Base-by-base conservation (phyloP, 73 alveolate genomes). In the Effrenium voratum region DNA sequence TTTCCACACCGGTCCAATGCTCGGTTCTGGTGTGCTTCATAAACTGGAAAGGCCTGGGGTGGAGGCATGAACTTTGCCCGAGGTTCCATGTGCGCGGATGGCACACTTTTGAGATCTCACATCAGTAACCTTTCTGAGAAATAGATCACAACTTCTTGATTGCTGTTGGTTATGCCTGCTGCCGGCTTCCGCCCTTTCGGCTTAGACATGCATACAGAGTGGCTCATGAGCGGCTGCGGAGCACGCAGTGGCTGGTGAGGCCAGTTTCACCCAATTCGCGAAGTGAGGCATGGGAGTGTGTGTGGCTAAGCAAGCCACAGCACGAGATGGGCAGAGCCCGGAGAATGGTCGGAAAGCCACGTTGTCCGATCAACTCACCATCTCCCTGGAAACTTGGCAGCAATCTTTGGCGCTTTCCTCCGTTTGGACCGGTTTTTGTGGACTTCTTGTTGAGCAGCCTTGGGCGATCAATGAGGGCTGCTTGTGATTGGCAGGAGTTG, bases 281-380 rank as follows among this genome's bases (percentile, higher is more conserved):
- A 45, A 63, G 59, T 43, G 28, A 40, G 44, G 66, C 63, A 88
- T 88, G 95, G 95, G 95, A 38, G 95, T 88, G 83, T 88, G 95
- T 50, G 95, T 88, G 70, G 95, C 95, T 41, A 88, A 88, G 85
- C 95, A 63, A 41, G 95, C 95, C 45, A 88, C 95, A 16, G 52
- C 85, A 40, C 80, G 70, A 41, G 95, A 88, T 88, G 95, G 95
- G 72, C 95, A 63, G 47, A 88, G 95, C 36, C 95, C 95, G n/a
- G 86, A 88, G 77, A 76, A 88, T 38, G 95, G 95, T 47, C 95
- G 87, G 87, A 76, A 76, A 16, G 40, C 87, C 87, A 76, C 44
- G 26, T 76, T 59, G 40, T 76, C 87, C 24, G 87, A 76, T 43
- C 87, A 76, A 41, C 41, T 76, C 60, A 43, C 87, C 87, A 76